Evolutionary conservation across 352 stramenopile genomes (phyloP).

Genomic region (Phytophthora parvispora): DNA sequence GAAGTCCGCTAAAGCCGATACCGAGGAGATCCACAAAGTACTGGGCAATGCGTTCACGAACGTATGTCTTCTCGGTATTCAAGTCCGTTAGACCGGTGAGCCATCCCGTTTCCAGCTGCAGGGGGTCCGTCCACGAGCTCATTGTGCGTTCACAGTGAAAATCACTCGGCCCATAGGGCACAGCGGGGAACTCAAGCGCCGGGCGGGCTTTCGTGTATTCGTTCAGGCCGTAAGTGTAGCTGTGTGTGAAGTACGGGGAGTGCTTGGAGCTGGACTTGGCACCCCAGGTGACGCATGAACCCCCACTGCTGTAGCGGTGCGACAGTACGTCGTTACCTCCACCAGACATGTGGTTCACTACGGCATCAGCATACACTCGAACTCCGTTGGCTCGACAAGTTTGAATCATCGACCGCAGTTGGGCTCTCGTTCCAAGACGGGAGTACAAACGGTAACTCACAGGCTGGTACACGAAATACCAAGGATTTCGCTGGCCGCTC

Average conservation of each 20-base stretch:
- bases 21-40: slow-evolving; percentile 80
- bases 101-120: slow-evolving; percentile 57
- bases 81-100: slow-evolving; percentile 56
- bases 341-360: slow-evolving; percentile 71
- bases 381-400: slow-evolving; percentile 70
- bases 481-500: slow-evolving; percentile 63
- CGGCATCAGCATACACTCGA: slow-evolving; percentile 68
- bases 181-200: slow-evolving; percentile 66
- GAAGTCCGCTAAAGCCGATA: slow-evolving; percentile 76
- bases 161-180: slow-evolving; percentile 63
- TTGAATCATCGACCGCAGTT: slow-evolving; percentile 74
- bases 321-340: slow-evolving; percentile 54
- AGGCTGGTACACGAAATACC: slow-evolving; percentile 77
- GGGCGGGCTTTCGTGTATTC: slow-evolving; percentile 53
- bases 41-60: slow-evolving; percentile 73
- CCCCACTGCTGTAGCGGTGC: slow-evolving; percentile 36
- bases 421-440: slow-evolving; percentile 55
- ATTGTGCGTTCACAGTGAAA: slow-evolving; percentile 72
- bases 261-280: slow-evolving; percentile 41
- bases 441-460: slow-evolving; percentile 74
- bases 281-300: slow-evolving; percentile 46
- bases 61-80: slow-evolving; percentile 66
- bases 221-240: slow-evolving; percentile 52
- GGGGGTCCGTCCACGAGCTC: slow-evolving; percentile 45
- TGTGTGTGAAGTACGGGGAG: slow-evolving; percentile 63